Base-by-base conservation (phyloP, 257 asterid species). In the Nicotiana tomentosiformis region DNA sequence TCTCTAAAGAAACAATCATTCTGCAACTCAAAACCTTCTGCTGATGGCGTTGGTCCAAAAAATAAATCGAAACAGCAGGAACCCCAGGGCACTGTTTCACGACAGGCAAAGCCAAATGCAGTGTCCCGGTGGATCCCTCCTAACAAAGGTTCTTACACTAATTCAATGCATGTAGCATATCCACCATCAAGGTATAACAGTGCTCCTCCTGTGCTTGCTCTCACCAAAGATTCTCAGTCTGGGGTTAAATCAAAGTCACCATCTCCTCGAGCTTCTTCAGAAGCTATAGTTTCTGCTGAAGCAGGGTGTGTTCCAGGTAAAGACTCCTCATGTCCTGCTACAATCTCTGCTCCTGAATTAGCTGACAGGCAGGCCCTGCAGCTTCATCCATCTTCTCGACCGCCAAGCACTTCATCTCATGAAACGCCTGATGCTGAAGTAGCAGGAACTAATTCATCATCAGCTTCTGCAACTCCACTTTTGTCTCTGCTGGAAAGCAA, bases 81-180 rank as follows among this genome's bases (percentile, higher is more conserved):
- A 66, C 53, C 86, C 29, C 93, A 77, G 87, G 90, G 87, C 37
- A 10, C 90, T 82, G 83, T 70, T 77, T 64, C 77, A 82, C 91
- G 98, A 86, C 88, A 60, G 84, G 98, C 97, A 68, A 93, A 96
- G 87, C 90, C 97, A 58, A 92, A 83, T 90, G 89, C 96, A 80
- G 96, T 90, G 62, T 95, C 99, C 68, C 90, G 92, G 90, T 96
- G 98, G 99, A 93, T 96, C 82, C 98, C 98, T 77, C 7, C 97
- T 61, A 96, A 94, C 88, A 96, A 94, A 91, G 98, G 98, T 67
- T 95, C 98, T 78, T 93, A 93, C 89, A 90, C 95, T 82, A 92
- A 91, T 90, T 96, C 98, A 77, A 93, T 96, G 98, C 99, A 94
- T 86, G 95, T 94, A 60, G 88, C 93, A 81, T 93, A 96, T 90